Percentiles rank a stretch among this genome's conserved stretches.
phyloP scores from a whole-genome alignment of 2,329 filamentous ascomycete species.

The Tothia fuscella region DNA sequence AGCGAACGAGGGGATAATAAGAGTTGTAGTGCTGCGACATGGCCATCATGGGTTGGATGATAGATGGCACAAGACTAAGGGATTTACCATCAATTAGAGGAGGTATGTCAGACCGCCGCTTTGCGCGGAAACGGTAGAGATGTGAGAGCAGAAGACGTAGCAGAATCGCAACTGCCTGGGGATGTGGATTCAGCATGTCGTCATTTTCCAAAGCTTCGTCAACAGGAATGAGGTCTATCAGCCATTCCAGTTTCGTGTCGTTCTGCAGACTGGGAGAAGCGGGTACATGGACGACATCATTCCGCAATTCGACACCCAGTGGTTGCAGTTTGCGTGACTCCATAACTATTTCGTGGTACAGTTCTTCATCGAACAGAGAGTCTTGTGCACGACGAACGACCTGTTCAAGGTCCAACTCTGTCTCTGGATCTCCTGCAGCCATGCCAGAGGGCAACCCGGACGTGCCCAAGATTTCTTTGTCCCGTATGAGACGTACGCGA shows the following conservation, averaged over 20 bases:
- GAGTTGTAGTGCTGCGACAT: conserved; percentile 38
- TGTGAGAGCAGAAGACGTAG: conserved; percentile 62
- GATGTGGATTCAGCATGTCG: conserved; percentile 34
- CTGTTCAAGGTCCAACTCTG: conserved; percentile 53
- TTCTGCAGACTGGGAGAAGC: conserved; percentile 29
- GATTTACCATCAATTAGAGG: conserved; percentile 40
- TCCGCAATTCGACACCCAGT: conserved; percentile 17
- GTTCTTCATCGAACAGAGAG: conserved; percentile 69
- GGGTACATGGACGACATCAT: conserved; percentile 26
- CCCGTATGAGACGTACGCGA: conserved; percentile 52
- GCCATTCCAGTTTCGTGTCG: conserved; percentile 40
- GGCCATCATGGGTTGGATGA: conserved; percentile 47
- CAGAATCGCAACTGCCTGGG: conserved; percentile 56
- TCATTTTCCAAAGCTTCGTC: conserved; percentile 30
- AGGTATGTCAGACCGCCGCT: conserved; percentile 54
- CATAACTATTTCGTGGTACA: conserved; percentile 79
- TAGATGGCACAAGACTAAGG: conserved; percentile 38
- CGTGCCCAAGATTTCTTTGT: conserved; percentile 46
- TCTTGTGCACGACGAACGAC: conserved; percentile 65
- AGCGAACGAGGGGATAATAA: conserved; percentile 24
- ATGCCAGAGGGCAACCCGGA: conserved; percentile 23
- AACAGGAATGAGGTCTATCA: conserved; percentile 55
- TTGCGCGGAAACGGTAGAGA: conserved; percentile 64
- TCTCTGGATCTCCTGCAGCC: conserved; percentile 39
- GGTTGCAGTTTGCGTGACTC: conserved; percentile 58